Evolutionary conservation across 257 asterid species (phyloP).

Genomic region (Henckelia pumila): DNA sequence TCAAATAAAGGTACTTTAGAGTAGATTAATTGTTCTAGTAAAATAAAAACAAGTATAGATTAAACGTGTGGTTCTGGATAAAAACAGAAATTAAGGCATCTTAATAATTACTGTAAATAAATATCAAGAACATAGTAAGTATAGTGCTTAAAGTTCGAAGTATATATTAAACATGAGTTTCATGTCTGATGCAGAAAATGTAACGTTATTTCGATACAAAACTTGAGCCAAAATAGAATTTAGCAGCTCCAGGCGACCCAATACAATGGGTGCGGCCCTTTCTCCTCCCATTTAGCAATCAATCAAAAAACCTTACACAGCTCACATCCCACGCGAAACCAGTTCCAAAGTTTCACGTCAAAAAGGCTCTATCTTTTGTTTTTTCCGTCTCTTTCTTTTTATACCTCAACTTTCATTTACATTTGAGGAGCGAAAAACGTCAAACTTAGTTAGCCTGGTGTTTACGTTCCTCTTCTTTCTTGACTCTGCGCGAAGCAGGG

Average conservation of each 20-base stretch:
- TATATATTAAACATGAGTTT: neutral
- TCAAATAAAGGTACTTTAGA: no score
- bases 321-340: neutral
- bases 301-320: neutral
- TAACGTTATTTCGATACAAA: no score
- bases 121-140: neutral
- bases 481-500: slow-evolving; percentile 22
- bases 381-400: no score
- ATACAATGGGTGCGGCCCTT: no score
- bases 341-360: neutral
- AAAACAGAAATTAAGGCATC: no score
- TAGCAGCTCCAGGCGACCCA: no score
- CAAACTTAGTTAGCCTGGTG: neutral
- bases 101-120: neutral
- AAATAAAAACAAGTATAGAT: no score
- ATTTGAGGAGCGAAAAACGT: neutral
- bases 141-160: neutral
- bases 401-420: neutral
- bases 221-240: no score
- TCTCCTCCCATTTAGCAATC: neutral
- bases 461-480: neutral
- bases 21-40: no score
- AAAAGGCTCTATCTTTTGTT: neutral
- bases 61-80: no score
- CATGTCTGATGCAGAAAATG: neutral